phyloP scores from a whole-genome alignment of 352 stramenopile genomes.

The Halophytophthora polymorphica region DNA sequence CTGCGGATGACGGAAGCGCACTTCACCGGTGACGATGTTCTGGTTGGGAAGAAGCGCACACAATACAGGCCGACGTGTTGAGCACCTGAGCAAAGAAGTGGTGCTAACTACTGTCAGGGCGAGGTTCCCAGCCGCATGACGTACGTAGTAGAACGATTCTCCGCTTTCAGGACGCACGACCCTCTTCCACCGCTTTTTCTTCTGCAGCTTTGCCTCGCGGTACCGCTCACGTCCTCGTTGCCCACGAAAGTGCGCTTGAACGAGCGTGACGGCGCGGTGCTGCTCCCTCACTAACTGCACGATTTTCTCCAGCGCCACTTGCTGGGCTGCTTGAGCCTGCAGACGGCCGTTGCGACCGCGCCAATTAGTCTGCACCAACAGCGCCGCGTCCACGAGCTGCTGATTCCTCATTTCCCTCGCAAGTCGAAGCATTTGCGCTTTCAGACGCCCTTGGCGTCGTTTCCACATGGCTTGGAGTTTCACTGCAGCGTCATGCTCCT shows the following conservation, averaged over 20 bases:
- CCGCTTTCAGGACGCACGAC: conserved; percentile 77
- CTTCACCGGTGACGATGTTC: conserved; percentile 92
- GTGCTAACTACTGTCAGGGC: too few relatives aligned
- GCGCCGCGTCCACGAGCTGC: conserved; percentile 23
- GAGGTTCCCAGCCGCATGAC: conserved; percentile 2
- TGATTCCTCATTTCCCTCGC: conserved; percentile 37
- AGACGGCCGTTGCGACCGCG: conserved; percentile 31
- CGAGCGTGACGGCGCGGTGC: conserved; percentile 63
- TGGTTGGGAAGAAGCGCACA: conserved; percentile 58
- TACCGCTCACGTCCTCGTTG: conserved; percentile 64
- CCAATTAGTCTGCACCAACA: conserved; percentile 54
- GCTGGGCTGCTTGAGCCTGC: conserved; percentile 24
- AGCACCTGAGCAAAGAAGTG: too few relatives aligned
- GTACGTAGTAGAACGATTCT: conserved; percentile 89
- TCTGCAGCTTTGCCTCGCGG: conserved; percentile 41
- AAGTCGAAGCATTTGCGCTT: conserved; percentile 36
- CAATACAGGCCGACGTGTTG: neutral
- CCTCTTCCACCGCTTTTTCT: conserved; percentile 90
- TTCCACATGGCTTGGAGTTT: conserved; percentile 62
- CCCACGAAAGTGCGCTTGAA: conserved; percentile 76
- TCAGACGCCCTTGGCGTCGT: conserved; percentile 42
- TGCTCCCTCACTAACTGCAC: conserved; percentile 51
- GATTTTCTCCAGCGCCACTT: conserved; percentile 38
- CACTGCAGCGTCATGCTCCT: conserved; percentile 42
- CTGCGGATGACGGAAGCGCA: conserved; percentile 87